phyloP scores from a whole-genome alignment of 2,329 filamentous ascomycete species.

The Talaromyces sp. region DNA sequence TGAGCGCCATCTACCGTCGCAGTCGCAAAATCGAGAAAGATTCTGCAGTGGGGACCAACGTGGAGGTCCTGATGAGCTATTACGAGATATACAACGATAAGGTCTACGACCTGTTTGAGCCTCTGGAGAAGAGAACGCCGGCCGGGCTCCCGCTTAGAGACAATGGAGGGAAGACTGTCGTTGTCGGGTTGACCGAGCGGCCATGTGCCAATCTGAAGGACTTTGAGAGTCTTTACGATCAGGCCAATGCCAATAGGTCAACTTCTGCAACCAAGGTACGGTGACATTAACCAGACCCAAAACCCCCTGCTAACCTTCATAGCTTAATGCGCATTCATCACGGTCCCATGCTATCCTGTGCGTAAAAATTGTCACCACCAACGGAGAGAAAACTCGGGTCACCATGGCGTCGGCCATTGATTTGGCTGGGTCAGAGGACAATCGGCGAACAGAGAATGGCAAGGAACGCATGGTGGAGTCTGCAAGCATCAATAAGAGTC shows the following conservation, averaged over 20 bases:
- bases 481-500: slow-evolving; percentile 93
- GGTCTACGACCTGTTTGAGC: slow-evolving; percentile 83
- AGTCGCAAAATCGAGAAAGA: slow-evolving; percentile 83
- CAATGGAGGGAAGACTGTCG: slow-evolving; percentile 78
- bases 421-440: slow-evolving; percentile 91
- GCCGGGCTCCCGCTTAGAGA: slow-evolving; percentile 77
- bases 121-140: slow-evolving; percentile 77
- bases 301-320: slow-evolving; percentile 14
- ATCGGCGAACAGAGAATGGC: slow-evolving; percentile 86
- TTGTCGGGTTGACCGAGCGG: slow-evolving; percentile 78
- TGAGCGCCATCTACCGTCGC: slow-evolving; percentile 79
- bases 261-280: slow-evolving; percentile 75
- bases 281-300: background rate
- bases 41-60: slow-evolving; percentile 60
- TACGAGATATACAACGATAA: slow-evolving; percentile 98
- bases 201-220: slow-evolving; percentile 80
- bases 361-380: slow-evolving; percentile 77
- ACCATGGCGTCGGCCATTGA: slow-evolving; percentile 93
- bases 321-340: slow-evolving; percentile 83
- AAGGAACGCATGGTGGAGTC: slow-evolving; percentile 92
- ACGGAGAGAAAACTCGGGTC: slow-evolving; percentile 60
- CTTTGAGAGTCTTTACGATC: slow-evolving; percentile 83
- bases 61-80: slow-evolving; percentile 75
- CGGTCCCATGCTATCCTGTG: slow-evolving; percentile 85
- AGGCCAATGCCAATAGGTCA: slow-evolving; percentile 83